Conservation (phyloP, 768 basidiomycete genomes). For the Podaxis mareebaensis region DNA sequence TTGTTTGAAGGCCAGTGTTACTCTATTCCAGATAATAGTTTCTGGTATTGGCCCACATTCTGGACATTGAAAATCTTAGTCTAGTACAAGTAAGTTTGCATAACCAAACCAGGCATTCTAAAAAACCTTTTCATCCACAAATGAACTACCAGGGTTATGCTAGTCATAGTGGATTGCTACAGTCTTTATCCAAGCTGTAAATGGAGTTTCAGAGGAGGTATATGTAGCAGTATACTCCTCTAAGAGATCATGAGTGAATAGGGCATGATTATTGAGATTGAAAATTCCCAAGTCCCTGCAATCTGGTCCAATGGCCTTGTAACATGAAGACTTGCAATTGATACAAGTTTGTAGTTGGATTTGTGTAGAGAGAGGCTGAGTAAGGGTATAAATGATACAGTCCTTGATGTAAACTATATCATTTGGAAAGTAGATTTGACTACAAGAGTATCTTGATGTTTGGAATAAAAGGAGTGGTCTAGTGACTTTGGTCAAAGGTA, state of each 20-base stretch:
- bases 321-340: slow-evolving; percentile 5
- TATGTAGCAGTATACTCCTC: slow-evolving; percentile 33
- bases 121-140: slow-evolving; percentile 32
- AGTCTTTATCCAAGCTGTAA: slow-evolving; percentile 27
- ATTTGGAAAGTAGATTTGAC: not conserved
- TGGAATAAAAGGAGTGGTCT: no score
- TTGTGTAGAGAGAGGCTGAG: not conserved
- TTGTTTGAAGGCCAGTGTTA: slow-evolving; percentile 30
- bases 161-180: slow-evolving; percentile 24
- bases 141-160: slow-evolving; percentile 11
- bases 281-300: slow-evolving; percentile 28
- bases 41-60: slow-evolving; percentile 29
- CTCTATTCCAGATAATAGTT: slow-evolving; percentile 34
- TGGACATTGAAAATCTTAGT: slow-evolving; percentile 26
- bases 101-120: slow-evolving; percentile 35
- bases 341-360: slow-evolving; percentile 22
- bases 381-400: slow-evolving; percentile 19
- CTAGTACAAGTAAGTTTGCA: slow-evolving; percentile 23
- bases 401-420: not conserved
- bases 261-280: slow-evolving; percentile 32
- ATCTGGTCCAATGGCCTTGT: slow-evolving; percentile 32
- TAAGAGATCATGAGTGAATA: slow-evolving; percentile 34
- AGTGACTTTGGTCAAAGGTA: no score
- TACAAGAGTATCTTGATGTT: slow-evolving; percentile 1
- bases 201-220: slow-evolving; percentile 36